A percentile compares a stretch with the other conserved stretches of the same genome.
phyloP scores from a whole-genome alignment of 495 filamentous ascomycete genomes.

The Mytilinidion resinicola region DNA sequence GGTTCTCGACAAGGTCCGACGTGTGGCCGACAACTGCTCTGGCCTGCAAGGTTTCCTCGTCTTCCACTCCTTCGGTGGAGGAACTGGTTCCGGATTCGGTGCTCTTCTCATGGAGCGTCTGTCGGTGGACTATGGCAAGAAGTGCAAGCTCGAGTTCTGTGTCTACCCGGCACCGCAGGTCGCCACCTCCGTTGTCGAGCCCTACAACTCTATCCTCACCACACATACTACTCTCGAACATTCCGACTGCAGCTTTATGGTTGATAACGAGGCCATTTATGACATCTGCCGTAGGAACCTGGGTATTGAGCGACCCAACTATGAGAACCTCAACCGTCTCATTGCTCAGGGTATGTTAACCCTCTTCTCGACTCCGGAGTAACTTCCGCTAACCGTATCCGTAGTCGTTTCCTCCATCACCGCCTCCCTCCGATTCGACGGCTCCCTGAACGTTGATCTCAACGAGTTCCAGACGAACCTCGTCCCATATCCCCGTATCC shows the following conservation, averaged over 20 bases:
- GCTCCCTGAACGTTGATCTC: conserved; percentile 96
- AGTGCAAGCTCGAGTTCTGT: conserved; percentile 98
- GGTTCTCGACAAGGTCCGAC: conserved; percentile 92
- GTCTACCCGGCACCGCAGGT: conserved; percentile 97
- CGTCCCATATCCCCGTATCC: conserved; percentile 97
- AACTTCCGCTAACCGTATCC: conserved; percentile 8
- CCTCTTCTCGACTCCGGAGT: background rate
- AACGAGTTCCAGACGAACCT: conserved; percentile 99
- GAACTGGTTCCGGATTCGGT: conserved; percentile 97
- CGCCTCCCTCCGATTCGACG: conserved; percentile 95
- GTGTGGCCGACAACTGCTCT: conserved; percentile 91
- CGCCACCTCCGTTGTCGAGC: conserved; percentile 95
- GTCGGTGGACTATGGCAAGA: conserved; percentile 97
- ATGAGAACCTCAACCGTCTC: conserved; percentile 96
- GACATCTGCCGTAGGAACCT: conserved; percentile 98
- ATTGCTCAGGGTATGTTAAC: conserved; percentile 76
- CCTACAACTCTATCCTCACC: conserved; percentile 98
- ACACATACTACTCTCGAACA: conserved; percentile 99
- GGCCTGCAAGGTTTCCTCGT: conserved; percentile 98
- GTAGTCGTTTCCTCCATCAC: conserved; percentile 96
- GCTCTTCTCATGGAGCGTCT: conserved; percentile 96
- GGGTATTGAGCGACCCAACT: conserved; percentile 91
- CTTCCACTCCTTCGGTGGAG: conserved; percentile 99
- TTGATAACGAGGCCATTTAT: conserved; percentile 99
- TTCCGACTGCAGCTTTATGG: conserved; percentile 99